phyloP scores from a whole-genome alignment of 176 grass and related monocot genomes.

The Thinopyrum elongatum region DNA sequence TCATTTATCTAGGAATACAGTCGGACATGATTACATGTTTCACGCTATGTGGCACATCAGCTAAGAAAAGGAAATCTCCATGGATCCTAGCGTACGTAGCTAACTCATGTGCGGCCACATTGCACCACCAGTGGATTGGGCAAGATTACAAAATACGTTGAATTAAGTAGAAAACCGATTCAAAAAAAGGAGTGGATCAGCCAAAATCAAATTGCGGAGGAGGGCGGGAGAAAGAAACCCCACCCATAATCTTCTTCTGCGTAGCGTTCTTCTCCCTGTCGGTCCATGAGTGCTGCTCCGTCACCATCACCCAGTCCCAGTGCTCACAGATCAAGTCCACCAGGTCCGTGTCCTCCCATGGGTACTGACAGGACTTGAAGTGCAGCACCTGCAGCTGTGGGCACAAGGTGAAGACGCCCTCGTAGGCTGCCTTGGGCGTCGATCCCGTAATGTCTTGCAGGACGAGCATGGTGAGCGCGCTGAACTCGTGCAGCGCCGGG shows the following conservation, averaged over 20 bases:
- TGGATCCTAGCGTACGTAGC: too few relatives aligned
- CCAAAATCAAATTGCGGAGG: background rate
- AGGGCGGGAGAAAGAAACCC: background rate
- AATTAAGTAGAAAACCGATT: background rate
- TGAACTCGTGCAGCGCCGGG: background rate
- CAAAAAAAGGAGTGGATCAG: background rate
- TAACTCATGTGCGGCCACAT: too few relatives aligned
- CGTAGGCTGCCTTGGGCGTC: background rate
- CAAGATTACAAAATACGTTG: background rate
- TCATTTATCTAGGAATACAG: too few relatives aligned
- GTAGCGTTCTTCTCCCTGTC: background rate
- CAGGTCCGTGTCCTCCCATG: background rate
- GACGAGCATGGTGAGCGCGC: background rate
- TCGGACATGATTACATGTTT: too few relatives aligned
- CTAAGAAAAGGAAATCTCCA: too few relatives aligned
- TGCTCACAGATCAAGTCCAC: too few relatives aligned
- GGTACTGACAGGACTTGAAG: background rate
- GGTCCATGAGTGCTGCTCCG: background rate
- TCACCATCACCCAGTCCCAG: slow-evolving; percentile 20
- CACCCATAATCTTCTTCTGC: background rate
- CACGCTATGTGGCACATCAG: too few relatives aligned
- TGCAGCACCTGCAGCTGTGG: background rate
- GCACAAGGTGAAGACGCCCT: slow-evolving; percentile 1
- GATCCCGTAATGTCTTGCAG: background rate
- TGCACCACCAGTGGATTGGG: background rate